Conservation (phyloP, 2,329 filamentous ascomycete species). For the Emmonsia crescens region DNA sequence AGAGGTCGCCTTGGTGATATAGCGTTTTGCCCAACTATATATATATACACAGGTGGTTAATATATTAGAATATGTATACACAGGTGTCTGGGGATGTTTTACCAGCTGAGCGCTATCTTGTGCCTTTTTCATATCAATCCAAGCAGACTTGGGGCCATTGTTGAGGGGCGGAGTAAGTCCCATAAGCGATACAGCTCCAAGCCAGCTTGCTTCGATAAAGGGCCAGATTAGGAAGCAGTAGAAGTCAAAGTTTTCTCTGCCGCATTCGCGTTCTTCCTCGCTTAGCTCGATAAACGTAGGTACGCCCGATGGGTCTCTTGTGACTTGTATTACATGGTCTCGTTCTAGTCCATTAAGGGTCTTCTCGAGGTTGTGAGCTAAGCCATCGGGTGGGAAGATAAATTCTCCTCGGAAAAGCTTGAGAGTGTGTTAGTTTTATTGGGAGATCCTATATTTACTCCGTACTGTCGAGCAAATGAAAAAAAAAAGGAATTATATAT, state of each 20-base stretch:
- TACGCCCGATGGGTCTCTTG: slow-evolving; percentile 42
- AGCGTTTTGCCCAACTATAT: slow-evolving; percentile 78
- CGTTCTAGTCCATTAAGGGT: slow-evolving; percentile 67
- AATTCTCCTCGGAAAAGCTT: slow-evolving; percentile 90
- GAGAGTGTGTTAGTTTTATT: slow-evolving; percentile 9
- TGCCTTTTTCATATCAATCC: slow-evolving; percentile 67
- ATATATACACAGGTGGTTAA: slow-evolving; percentile 9
- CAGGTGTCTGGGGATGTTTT: slow-evolving; percentile 23
- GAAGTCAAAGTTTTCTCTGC: slow-evolving; percentile 93
- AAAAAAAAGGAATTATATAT: background rate
- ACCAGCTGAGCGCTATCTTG: slow-evolving; percentile 74
- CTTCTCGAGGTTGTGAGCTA: slow-evolving; percentile 67
- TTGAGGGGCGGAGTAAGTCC: slow-evolving; percentile 63
- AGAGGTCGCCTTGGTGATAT: slow-evolving; percentile 93
- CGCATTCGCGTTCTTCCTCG: slow-evolving; percentile 61
- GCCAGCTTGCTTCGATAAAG: slow-evolving; percentile 89
- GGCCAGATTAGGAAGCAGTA: slow-evolving; percentile 99
- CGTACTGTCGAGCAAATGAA: background rate
- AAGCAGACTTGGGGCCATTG: slow-evolving; percentile 50
- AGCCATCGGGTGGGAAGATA: slow-evolving; percentile 82
- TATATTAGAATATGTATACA: background rate
- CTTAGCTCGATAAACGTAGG: slow-evolving; percentile 63
- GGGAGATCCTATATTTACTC: background rate
- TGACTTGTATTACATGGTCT: slow-evolving; percentile 64
- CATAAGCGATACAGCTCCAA: slow-evolving; percentile 78